A percentile compares a stretch with the other conserved stretches of the same genome.
Evolutionary conservation across 805 yeast genomes (phyloP).

Genomic region (Saccharomycopsis fermentans): DNA sequence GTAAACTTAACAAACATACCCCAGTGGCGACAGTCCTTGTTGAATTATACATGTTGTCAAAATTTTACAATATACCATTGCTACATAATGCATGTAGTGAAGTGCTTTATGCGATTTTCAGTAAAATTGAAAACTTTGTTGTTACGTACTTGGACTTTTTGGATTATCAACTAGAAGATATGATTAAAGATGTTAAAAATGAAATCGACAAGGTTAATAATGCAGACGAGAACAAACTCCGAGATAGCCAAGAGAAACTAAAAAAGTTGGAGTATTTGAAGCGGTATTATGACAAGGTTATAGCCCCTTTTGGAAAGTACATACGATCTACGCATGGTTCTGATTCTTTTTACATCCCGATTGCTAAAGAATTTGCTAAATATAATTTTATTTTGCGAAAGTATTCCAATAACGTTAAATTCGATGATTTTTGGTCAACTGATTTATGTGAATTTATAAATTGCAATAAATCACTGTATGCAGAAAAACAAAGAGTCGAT

Average conservation of each 20-base stretch:
- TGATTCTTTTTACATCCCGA: conserved; percentile 1
- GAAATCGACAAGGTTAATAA: conserved; percentile 24
- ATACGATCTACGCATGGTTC: conserved; percentile 3
- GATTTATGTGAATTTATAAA: conserved; percentile 2
- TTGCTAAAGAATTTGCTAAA: conserved; percentile 2
- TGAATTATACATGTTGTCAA: conserved; percentile 28
- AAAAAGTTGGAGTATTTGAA: conserved; percentile 5
- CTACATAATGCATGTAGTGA: conserved; percentile 62
- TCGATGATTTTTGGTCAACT: conserved; percentile 13
- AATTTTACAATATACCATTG: conserved; percentile 58
- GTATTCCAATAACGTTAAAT: conserved; percentile 19
- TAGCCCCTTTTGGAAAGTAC: conserved; percentile 1
- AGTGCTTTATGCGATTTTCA: conserved; percentile 52
- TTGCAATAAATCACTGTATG: neutral
- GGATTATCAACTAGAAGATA: conserved; percentile 22
- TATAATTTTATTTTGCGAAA: conserved; percentile 5
- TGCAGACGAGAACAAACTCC: conserved; percentile 39
- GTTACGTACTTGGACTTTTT: conserved; percentile 23
- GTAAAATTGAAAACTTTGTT: conserved; percentile 49
- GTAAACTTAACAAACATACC: conserved; percentile 65
- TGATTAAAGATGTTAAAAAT: conserved; percentile 18
- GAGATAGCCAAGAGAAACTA: conserved; percentile 22
- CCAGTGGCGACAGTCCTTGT: conserved; percentile 52
- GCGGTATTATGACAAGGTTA: neutral
- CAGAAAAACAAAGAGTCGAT: conserved; percentile 3